Evolutionary conservation across 345 rosid genomes (phyloP).

Genomic region (Citropsis articulata): DNA sequence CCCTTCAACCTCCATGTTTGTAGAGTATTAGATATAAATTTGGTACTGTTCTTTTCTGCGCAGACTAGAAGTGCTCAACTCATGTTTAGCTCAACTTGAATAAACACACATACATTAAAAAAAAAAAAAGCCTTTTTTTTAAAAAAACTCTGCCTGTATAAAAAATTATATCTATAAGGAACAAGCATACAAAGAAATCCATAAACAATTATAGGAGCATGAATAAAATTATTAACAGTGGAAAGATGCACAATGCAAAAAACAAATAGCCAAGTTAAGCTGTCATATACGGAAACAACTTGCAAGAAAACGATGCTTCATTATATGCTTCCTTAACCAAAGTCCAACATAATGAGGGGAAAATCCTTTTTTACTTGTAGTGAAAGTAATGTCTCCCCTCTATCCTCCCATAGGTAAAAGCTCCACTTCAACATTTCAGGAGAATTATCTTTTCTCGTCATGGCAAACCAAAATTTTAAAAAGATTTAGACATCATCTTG

Average conservation of each 20-base stretch:
- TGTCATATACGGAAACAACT: neutral
- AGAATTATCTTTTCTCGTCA: neutral
- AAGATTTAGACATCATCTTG: neutral
- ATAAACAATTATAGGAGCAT: neutral
- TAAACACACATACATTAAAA: neutral
- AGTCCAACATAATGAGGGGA: neutral
- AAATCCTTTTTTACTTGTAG: neutral
- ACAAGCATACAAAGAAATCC: neutral
- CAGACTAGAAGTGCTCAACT: constrained; percentile 11
- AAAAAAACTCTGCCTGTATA: constrained; percentile 6
- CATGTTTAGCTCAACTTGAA: constrained; percentile 15
- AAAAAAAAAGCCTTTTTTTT: neutral
- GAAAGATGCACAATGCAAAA: neutral
- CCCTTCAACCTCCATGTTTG: constrained; percentile 35
- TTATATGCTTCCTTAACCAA: neutral
- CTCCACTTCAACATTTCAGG: neutral
- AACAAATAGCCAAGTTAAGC: neutral
- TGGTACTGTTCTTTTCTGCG: neutral
- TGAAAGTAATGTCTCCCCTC: neutral
- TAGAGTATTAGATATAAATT: neutral
- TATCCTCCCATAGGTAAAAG: neutral
- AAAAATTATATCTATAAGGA: neutral
- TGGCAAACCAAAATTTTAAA: neutral
- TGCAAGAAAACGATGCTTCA: neutral
- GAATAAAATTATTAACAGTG: neutral